Evolutionary conservation across 129 eudicot genomes (phyloP).

Genomic region (Solidago caesia): DNA sequence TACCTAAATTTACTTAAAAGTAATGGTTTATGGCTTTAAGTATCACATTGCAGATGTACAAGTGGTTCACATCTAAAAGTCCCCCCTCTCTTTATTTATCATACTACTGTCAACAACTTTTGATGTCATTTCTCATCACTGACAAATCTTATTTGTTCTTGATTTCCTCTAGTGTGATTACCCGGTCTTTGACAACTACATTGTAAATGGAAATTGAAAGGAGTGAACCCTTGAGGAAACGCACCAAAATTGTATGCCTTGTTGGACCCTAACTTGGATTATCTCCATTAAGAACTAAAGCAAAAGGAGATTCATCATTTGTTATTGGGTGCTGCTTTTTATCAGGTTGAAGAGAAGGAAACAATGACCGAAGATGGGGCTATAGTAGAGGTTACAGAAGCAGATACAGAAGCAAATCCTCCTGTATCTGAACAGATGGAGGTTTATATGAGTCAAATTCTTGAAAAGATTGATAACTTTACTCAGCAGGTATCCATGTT

Average conservation of each 20-base stretch:
- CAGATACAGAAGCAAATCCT: conserved; percentile 46
- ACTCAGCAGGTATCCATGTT: conserved; percentile 64
- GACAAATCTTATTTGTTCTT: not conserved
- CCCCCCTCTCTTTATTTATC: not conserved
- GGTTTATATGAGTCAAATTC: conserved; percentile 59
- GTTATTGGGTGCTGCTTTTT: not conserved
- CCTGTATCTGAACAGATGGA: conserved; percentile 75
- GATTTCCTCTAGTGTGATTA: not conserved
- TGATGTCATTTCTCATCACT: not conserved
- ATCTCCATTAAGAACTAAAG: conserved; percentile 1
- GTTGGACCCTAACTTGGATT: conserved; percentile 7
- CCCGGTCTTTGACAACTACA: conserved; percentile 16
- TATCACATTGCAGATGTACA: no score
- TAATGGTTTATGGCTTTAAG: no score
- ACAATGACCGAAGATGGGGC: conserved; percentile 36
- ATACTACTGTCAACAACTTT: not conserved
- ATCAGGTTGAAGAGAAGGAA: conserved; percentile 56
- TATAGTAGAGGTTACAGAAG: conserved; percentile 49
- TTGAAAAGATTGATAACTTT: conserved; percentile 68
- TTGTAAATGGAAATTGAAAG: conserved; percentile 49
- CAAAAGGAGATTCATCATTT: conserved; percentile 15
- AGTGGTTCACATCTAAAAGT: no score
- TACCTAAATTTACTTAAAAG: no score
- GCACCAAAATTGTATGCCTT: conserved; percentile 57
- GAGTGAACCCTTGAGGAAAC: conserved; percentile 45